Percentiles rank a stretch among this genome's conserved stretches.
phyloP scores from a whole-genome alignment of 1,139 yeast species.

The Candida anutae region DNA sequence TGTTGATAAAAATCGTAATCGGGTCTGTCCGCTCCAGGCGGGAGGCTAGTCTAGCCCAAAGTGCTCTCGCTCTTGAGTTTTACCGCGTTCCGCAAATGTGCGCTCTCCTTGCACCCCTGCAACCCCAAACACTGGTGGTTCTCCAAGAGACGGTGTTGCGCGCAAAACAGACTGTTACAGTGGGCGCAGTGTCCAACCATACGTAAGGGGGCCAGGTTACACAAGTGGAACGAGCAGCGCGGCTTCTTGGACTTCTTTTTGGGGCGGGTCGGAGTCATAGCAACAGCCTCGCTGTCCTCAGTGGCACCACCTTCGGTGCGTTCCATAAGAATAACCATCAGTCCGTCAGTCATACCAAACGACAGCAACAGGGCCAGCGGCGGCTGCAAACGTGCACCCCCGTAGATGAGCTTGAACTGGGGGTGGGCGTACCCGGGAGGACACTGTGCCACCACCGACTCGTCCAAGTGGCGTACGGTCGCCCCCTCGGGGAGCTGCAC shows the following conservation, averaged over 20 bases:
- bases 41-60: no score
- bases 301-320: conserved; percentile 8
- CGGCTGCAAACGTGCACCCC: conserved; percentile 43
- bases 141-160: conserved; percentile 80
- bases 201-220: conserved; percentile 63
- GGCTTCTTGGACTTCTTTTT: conserved; percentile 28
- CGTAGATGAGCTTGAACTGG: conserved; percentile 42
- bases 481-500: conserved; percentile 44
- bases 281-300: conserved; percentile 9
- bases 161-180: conserved; percentile 82
- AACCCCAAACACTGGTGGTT: conserved; percentile 77
- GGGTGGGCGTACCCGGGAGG: conserved; percentile 28
- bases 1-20: no score
- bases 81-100: conserved; percentile 41
- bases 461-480: conserved; percentile 42
- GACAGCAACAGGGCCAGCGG: conserved; percentile 15
- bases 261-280: conserved; percentile 33
- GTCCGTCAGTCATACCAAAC: conserved; percentile 16
- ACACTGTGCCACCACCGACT: conserved; percentile 36
- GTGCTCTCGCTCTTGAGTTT: conserved; percentile 37
- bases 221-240: conserved; percentile 54
- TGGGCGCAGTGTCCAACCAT: conserved; percentile 86
- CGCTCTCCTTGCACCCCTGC: conserved; percentile 71
- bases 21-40: no score
- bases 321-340: conserved; percentile 35